phyloP scores from a whole-genome alignment of 2,329 filamentous ascomycete species.

The Aspergillus sp. region DNA sequence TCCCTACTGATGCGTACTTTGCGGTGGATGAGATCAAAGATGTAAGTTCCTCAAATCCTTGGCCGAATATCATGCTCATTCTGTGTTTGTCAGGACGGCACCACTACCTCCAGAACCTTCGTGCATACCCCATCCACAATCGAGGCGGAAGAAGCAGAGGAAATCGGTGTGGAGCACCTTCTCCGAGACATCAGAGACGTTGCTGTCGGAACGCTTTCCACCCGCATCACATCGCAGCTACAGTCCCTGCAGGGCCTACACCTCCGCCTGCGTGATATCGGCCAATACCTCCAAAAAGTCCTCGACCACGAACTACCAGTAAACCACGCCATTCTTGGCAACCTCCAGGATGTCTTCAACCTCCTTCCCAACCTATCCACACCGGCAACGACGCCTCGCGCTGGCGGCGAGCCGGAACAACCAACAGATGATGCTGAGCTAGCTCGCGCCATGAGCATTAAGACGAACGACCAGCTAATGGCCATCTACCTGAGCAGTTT shows the following conservation, averaged over 20 bases:
- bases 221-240: constrained; percentile 94
- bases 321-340: constrained; percentile 95
- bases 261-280: constrained; percentile 90
- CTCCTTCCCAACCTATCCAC: constrained; percentile 93
- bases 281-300: constrained; percentile 92
- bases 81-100: constrained; percentile 70
- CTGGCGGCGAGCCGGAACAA: constrained; percentile 56
- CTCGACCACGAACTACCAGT: constrained; percentile 88
- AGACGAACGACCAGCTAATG: constrained; percentile 99
- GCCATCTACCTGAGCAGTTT: constrained; percentile 95
- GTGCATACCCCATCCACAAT: constrained; percentile 98
- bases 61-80: background rate
- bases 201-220: constrained; percentile 92
- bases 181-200: constrained; percentile 98
- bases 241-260: constrained; percentile 96
- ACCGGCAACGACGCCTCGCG: constrained; percentile 62
- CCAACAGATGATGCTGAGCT: constrained; percentile 74
- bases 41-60: constrained; percentile 58
- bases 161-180: constrained; percentile 97
- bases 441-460: constrained; percentile 95
- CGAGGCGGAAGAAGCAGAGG: constrained; percentile 97
- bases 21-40: constrained; percentile 99
- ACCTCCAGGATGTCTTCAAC: constrained; percentile 99
- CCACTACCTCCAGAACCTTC: constrained; percentile 94
- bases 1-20: constrained; percentile 98